Evolutionary conservation across 805 yeast species (phyloP), one percentile per base, ranked within the genome.

Genomic region (Ogataea nakhonphanomensis): DNA sequence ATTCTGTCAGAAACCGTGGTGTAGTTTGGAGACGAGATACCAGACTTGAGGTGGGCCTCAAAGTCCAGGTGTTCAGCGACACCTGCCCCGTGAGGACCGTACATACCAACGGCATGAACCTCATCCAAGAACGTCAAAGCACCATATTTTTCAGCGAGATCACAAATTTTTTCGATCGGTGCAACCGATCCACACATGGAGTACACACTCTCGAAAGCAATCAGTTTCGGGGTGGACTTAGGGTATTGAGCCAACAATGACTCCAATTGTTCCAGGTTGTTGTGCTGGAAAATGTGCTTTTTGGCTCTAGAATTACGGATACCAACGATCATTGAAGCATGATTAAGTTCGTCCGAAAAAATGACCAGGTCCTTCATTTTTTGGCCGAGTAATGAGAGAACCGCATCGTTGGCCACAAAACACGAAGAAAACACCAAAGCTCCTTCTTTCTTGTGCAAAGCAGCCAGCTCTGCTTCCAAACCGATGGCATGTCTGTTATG

Each of bases 81-180:
- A 69, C 99, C 99, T 25, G 96, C 99, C 60, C 99, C 99, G 57
- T 86, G 96, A 45, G 99, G 98, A 56, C 99, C 99, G 61, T 93
- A 93, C 82, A 93, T 77, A 41, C 99, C 99, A 33, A 93, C 98
- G 25, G 99, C 98, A 59, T 93, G 99, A 27, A 93, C 99, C 66
- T 93, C 99, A 64, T 93, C 99, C 62, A 93, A 72, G 66, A 93
- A 93, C 23, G 99, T 93, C 55, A 93, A 67, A 33, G 98, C 98
- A 47, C 98, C 98, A 62, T 93, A 93, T 67, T 93, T 88, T 39
- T 93, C 96, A 29, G 99, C 99, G 58, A 93, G 74, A 54, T 90
- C 96, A 63, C 97, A 91, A 51, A 93, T 89, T 46, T 76, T 79
- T 56, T 84, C 87, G 55, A 93, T 93, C 37, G 96, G 96, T 27